phyloP scores from a whole-genome alignment of 2,329 filamentous ascomycete genomes.

The Rutstroemia sp. region DNA sequence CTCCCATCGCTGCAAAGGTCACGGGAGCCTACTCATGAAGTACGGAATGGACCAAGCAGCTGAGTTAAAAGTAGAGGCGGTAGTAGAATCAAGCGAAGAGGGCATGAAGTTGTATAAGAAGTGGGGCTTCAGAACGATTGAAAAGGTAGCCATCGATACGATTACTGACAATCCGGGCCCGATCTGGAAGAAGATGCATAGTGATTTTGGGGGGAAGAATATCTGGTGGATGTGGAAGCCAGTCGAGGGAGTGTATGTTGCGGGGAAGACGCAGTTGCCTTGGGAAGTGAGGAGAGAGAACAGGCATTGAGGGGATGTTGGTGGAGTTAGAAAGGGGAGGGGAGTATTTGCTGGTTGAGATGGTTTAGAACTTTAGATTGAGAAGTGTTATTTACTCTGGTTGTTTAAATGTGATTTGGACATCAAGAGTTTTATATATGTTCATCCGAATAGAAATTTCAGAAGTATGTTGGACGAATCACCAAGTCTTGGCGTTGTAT shows the following conservation, averaged over 20 bases:
- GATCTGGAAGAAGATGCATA: not conserved
- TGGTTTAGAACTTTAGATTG: too few species aligned
- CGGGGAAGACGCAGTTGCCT: not conserved
- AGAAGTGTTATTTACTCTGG: too few species aligned
- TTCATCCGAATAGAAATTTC: too few species aligned
- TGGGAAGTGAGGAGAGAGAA: not conserved
- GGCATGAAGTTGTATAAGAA: not conserved
- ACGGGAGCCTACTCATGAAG: not conserved
- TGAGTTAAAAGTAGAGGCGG: not conserved
- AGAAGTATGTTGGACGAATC: too few species aligned
- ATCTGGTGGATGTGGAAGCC: conserved; percentile 5
- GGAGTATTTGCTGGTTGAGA: too few species aligned
- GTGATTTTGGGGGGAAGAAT: not conserved
- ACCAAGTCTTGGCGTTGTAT: too few species aligned
- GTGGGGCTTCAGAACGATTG: not conserved
- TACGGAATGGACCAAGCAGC: not conserved
- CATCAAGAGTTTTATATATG: too few species aligned
- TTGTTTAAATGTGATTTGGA: too few species aligned
- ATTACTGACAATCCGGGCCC: not conserved
- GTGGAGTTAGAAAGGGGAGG: too few species aligned
- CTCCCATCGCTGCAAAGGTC: not conserved
- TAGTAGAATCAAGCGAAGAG: not conserved
- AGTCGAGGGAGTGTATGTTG: not conserved
- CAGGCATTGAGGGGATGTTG: too few species aligned
- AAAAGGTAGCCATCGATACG: not conserved